Base-by-base conservation (phyloP, 306 rosid species). In the Macrotyloma uniflorum region DNA sequence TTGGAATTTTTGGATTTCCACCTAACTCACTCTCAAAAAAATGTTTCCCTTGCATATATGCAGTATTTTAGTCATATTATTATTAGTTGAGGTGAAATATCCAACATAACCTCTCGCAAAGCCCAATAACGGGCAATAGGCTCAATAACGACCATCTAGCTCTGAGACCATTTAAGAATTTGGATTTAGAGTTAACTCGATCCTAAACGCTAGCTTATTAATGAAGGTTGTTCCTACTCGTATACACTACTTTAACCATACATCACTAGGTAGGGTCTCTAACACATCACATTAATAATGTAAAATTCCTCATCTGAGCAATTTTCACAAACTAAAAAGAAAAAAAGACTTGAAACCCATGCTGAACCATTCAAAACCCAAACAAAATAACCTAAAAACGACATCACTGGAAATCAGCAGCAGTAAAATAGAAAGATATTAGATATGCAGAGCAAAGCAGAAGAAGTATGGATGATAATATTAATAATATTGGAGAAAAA, bases 381-480 rank as follows among this genome's bases (percentile, higher is more conserved):
- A 46, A 63, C 13, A 76, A 1, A 62, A 75, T 32, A 75, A 77
- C 70, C 16, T 16, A 54, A 77, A 22, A 65, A 20, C 3, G 50
- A 71, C 26, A 54, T 8, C 6, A 38, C 14, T 22, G 32, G 66
- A 11, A 57, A 71, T 45, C 66, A 65, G 22, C 79, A 65, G 22
- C 79, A 63, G 67, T 10, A 14, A 9, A n/a, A 30, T 32, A 76
- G 18, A 70, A 2, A 54, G 5, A 22, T 1, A 51, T 8, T 13
- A 61, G 43, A 63, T 28, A 19, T 61, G 12, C 65, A 69, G 20
- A 67, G 13, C 53, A 59, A 35, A 19, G 46, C 1, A 30, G 1
- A 13, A 46, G 18, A 12, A 13, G 1, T 14, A 46, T 11, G 5
- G 0, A 14, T 4, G 4, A 45, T 45, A 12, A 3, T 3, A 13